Conservation (phyloP, 768 basidiomycete species). For the Mycena indigotica region DNA sequence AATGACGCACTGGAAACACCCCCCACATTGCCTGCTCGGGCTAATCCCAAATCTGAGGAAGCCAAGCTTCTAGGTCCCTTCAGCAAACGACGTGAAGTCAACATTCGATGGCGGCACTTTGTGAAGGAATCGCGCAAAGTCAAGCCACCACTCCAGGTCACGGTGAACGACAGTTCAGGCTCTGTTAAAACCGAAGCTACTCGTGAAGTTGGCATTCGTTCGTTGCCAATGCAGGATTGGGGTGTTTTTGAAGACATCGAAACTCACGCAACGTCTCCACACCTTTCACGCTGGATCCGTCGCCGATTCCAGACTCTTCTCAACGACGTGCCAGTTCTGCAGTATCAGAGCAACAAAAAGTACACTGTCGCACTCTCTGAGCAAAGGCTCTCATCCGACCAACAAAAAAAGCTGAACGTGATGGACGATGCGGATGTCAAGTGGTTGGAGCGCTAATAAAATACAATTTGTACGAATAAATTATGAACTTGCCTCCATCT, state of each 20-base stretch:
- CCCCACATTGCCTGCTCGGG: slow-evolving; percentile 57
- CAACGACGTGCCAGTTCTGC: slow-evolving; percentile 52
- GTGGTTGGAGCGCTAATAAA: slow-evolving; percentile 19
- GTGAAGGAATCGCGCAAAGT: slow-evolving; percentile 54
- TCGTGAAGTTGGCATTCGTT: slow-evolving; percentile 32
- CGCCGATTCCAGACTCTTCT: slow-evolving; percentile 64
- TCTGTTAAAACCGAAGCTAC: too few relatives aligned
- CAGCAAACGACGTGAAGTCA: slow-evolving; percentile 74
- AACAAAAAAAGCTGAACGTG: not conserved
- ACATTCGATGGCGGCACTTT: slow-evolving; percentile 72
- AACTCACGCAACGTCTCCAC: slow-evolving; percentile 39
- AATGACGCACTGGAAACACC: slow-evolving; percentile 47
- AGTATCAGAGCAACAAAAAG: slow-evolving; percentile 19
- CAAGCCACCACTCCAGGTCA: slow-evolving; percentile 56
- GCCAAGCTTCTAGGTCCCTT: slow-evolving; percentile 62
- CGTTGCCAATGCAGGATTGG: slow-evolving; percentile 44
- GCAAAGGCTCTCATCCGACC: not conserved
- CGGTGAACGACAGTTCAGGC: slow-evolving; percentile 15
- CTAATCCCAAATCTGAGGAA: slow-evolving; percentile 59
- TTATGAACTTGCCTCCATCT: slow-evolving; percentile 47
- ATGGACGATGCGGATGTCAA: slow-evolving; percentile 6
- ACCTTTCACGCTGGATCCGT: slow-evolving; percentile 46
- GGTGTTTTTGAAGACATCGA: slow-evolving; percentile 50
- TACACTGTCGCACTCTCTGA: slow-evolving; percentile 36
- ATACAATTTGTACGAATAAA: slow-evolving; percentile 14